Conservation (phyloP, 2,329 filamentous ascomycete species). For the Colletotrichum paranaense region DNA sequence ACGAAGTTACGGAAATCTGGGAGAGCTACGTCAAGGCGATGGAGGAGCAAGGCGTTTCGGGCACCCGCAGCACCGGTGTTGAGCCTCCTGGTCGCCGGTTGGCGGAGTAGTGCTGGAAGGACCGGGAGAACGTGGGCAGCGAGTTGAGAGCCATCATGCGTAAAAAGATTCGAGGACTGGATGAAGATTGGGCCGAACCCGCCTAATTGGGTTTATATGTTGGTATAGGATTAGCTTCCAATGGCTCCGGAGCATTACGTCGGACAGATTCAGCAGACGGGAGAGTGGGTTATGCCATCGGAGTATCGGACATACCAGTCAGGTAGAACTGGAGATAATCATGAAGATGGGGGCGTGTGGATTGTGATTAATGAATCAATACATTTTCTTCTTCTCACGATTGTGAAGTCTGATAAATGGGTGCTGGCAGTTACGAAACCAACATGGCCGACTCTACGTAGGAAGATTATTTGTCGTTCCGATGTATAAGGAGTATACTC, state of each 20-base stretch:
- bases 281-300: conserved; percentile 1
- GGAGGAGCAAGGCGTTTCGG: conserved; percentile 70
- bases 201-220: background rate
- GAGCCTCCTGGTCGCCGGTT: conserved; percentile 34
- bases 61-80: conserved; percentile 24
- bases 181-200: background rate
- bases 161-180: background rate
- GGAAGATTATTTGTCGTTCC: background rate
- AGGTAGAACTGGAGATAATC: conserved; percentile 8
- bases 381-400: background rate
- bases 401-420: background rate
- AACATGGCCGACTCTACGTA: background rate
- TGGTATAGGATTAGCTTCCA: conserved; percentile 12
- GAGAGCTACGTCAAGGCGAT: conserved; percentile 90
- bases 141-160: background rate
- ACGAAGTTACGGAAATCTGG: conserved; percentile 83
- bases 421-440: background rate
- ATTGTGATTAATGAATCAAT: conserved; percentile 6
- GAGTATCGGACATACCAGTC: background rate
- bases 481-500: background rate
- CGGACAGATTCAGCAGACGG: background rate
- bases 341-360: background rate
- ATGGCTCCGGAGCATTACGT: conserved; percentile 3
- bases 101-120: conserved; percentile 8
- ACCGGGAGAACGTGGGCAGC: too few relatives aligned